Base-by-base conservation (phyloP, 371 early-diverging fungal genomes). In the Saksenaea oblongispora region DNA sequence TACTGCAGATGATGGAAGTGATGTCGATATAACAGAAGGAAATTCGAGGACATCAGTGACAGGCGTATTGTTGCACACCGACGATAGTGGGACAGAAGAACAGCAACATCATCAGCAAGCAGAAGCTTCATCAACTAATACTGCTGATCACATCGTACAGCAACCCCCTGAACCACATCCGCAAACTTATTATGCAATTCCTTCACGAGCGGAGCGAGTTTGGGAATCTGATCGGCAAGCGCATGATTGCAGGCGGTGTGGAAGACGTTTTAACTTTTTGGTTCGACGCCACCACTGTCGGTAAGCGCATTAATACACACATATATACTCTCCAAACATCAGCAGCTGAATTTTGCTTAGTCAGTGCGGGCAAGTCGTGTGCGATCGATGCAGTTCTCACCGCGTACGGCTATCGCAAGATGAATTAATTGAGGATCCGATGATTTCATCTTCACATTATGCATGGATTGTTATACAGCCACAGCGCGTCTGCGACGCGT, bases 181-280 rank as follows among this genome's bases (percentile, higher is more conserved):
- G 14, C 14, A 14, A 41, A 17, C 18, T 17, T 17, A 69, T 69
- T 3, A 28, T 68, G 14, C 56, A 3, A 62, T 63, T 18, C 53
- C 58, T 28, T 58, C 58, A 13, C 24, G 59, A 41, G 26, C 55
- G 1, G 53, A 60, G 44, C 62, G 54, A 18, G 65, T 69, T 15
- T 94, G 94, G 94, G 89, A 90, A 66, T 74, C 82, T 1, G 92
- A 92, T 65, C 81, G 85, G 5, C 83, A 86, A n/a, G 88, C 87
- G 0, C 58, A 68, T 0, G 76, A 79, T 17, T 94, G 94, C 66
- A 72, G 83, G 22, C 77, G 80, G 18, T 93, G 93, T 64, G 69
- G 72, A 24, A 75, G 87, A 37, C 76, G 84, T 34, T 93, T 94
- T 61, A 87, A 80, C 31, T 75, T 85, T 27, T 56, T 85, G 53